Percentiles rank a stretch among this genome's conserved stretches.
phyloP scores from a whole-genome alignment of 208 protist genomes.

The Trypanosoma vivax region DNA sequence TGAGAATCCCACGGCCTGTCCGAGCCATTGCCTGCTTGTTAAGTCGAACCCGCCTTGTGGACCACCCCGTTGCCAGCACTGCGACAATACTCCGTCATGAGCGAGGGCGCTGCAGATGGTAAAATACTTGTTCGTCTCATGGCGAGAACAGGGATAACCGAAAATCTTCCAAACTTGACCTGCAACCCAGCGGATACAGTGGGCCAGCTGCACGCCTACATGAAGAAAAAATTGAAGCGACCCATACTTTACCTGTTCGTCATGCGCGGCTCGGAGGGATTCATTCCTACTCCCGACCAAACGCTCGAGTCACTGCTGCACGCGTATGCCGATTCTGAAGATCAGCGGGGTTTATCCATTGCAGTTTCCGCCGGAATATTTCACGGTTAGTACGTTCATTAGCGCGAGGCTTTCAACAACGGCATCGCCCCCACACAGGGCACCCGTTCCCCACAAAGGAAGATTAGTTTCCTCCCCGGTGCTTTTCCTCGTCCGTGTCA shows the following conservation, averaged over 20 bases:
- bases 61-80: too few relatives aligned
- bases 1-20: background rate
- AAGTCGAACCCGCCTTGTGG: too few relatives aligned
- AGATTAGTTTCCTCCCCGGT: too few relatives aligned
- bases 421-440: too few relatives aligned
- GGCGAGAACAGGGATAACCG: conserved; percentile 21
- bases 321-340: conserved; percentile 34
- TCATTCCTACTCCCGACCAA: conserved; percentile 64
- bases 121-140: conserved; percentile 57
- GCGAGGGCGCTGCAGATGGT: conserved; percentile 7
- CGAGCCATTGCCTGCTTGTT: too few relatives aligned
- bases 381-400: conserved; percentile 30
- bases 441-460: too few relatives aligned
- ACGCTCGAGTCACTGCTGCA: conserved; percentile 49
- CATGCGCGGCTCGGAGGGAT: conserved; percentile 55
- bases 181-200: conserved; percentile 51
- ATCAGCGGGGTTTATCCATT: conserved; percentile 36
- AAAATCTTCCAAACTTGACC: conserved; percentile 32
- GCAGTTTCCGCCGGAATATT: conserved; percentile 58
- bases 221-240: conserved; percentile 49
- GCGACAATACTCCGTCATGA: background rate
- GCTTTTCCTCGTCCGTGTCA: too few relatives aligned
- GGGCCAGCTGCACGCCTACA: conserved; percentile 45
- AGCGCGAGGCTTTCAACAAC: too few relatives aligned
- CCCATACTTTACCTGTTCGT: conserved; percentile 47